Evolutionary conservation across 441 rosid species (phyloP).

Genomic region (Eugenia klotzschiana): DNA sequence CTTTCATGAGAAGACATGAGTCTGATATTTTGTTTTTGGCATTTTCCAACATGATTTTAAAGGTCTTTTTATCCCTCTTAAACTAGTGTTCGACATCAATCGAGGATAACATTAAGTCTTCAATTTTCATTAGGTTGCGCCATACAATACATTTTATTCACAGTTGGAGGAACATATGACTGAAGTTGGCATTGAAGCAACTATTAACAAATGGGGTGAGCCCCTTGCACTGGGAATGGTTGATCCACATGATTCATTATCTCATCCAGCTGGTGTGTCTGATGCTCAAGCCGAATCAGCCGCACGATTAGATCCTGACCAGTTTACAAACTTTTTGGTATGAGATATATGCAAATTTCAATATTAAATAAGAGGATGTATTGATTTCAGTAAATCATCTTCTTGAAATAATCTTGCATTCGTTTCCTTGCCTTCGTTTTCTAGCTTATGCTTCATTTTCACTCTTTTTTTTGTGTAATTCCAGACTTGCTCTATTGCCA

Average conservation of each 20-base stretch:
- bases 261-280: constrained; percentile 96
- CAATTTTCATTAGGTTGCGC: constrained; percentile 56
- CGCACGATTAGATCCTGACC: constrained; percentile 71
- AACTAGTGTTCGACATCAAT: not conserved
- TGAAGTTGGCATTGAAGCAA: constrained; percentile 69
- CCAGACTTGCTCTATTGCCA: not conserved
- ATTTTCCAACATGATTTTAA: not conserved
- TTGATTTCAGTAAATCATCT: not conserved
- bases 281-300: constrained; percentile 94
- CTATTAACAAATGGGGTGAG: constrained; percentile 82
- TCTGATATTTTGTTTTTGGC: not conserved
- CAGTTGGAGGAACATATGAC: constrained; percentile 87
- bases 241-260: constrained; percentile 92
- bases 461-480: not conserved
- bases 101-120: not conserved
- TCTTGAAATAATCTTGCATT: not conserved
- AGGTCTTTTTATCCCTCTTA: not conserved
- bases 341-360: not conserved
- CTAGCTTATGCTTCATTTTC: not conserved
- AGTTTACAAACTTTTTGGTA: constrained; percentile 86
- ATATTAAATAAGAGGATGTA: not conserved
- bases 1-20: not conserved
- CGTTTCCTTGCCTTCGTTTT: not conserved
- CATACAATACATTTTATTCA: constrained; percentile 86
- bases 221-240: constrained; percentile 74